Evolutionary conservation across 139 green algal genomes (phyloP).

Genomic region (Eudorina sp.): DNA sequence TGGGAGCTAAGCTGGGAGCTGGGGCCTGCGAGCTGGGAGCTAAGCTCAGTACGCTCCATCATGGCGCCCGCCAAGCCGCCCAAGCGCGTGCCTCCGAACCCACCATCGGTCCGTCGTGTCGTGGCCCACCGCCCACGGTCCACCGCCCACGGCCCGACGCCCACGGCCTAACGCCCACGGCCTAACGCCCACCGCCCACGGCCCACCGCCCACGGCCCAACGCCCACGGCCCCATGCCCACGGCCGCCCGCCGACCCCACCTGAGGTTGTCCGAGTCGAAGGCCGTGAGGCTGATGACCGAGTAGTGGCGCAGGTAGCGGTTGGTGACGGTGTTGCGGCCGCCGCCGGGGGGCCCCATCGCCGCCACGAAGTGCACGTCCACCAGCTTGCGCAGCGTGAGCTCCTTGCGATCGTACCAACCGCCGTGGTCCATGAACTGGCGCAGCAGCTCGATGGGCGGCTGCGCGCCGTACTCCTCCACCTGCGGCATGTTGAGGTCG

Average conservation of each 20-base stretch:
- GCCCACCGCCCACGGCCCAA: too few species aligned
- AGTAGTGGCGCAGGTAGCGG: slow-evolving; percentile 78
- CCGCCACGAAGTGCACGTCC: slow-evolving; percentile 77
- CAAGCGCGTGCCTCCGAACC: too few species aligned
- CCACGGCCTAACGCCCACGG: too few species aligned
- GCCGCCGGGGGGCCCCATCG: slow-evolving; percentile 83
- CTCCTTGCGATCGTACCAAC: slow-evolving; percentile 81
- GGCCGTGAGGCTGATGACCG: slow-evolving; percentile 71
- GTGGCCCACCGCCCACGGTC: too few species aligned
- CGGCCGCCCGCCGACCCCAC: not conserved
- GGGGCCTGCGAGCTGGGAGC: too few species aligned
- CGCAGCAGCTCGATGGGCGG: slow-evolving; percentile 85
- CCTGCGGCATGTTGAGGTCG: slow-evolving; percentile 88
- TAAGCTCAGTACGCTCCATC: too few species aligned
- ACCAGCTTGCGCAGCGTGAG: slow-evolving; percentile 69
- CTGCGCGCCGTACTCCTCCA: slow-evolving; percentile 80
- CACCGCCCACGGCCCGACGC: too few species aligned
- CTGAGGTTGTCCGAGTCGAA: slow-evolving; percentile 79
- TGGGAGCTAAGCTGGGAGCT: too few species aligned
- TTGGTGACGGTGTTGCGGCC: slow-evolving; percentile 81
- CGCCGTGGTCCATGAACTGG: slow-evolving; percentile 80
- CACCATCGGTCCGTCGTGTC: too few species aligned
- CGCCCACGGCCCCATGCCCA: too few species aligned
- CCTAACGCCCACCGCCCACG: too few species aligned
- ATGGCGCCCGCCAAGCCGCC: too few species aligned